Percentiles rank a stretch among this genome's conserved stretches.
phyloP scores from a whole-genome alignment of 768 basidiomycete species.

The Boletales sp. region DNA sequence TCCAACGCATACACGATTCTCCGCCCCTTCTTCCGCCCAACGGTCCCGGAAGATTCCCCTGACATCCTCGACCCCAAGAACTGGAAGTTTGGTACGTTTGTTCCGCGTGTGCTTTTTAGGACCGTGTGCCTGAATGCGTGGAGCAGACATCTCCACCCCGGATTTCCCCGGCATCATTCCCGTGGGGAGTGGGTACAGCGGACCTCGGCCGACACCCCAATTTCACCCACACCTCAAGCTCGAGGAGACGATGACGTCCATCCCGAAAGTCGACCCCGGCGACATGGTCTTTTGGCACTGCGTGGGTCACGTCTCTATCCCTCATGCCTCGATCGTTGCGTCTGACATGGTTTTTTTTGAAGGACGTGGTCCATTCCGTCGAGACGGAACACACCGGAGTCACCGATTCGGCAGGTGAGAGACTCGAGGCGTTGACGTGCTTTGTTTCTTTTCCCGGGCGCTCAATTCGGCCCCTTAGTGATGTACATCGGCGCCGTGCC shows the following conservation, averaged over 20 bases:
- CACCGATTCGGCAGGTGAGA: constrained; percentile 52
- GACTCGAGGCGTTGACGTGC: not conserved
- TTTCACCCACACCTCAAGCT: constrained; percentile 69
- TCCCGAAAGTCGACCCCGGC: constrained; percentile 70
- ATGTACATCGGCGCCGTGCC: constrained; percentile 81
- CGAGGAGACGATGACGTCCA: constrained; percentile 61
- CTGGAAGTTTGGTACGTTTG: constrained; percentile 46
- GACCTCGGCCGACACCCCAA: constrained; percentile 47
- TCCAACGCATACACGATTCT: constrained; percentile 72
- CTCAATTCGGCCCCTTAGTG: constrained; percentile 36
- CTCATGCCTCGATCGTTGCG: not conserved
- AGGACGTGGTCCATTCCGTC: constrained; percentile 47
- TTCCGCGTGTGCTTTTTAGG: constrained; percentile 19
- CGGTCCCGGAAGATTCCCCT: constrained; percentile 36
- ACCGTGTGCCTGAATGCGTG: constrained; percentile 4
- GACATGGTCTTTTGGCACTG: constrained; percentile 82
- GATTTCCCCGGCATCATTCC: constrained; percentile 51
- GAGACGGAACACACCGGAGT: constrained; percentile 50
- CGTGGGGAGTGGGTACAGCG: constrained; percentile 24
- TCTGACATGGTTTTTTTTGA: constrained; percentile 16
- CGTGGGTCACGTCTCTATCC: constrained; percentile 23
- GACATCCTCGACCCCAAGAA: constrained; percentile 48
- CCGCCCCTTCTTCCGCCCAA: constrained; percentile 69
- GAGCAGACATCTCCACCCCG: constrained; percentile 41
- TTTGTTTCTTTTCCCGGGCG: too few species aligned